Evolutionary conservation across 371 early-diverging fungal species (phyloP), one percentile per base, ranked within the genome.

Genomic region (Mortierella sp.): DNA sequence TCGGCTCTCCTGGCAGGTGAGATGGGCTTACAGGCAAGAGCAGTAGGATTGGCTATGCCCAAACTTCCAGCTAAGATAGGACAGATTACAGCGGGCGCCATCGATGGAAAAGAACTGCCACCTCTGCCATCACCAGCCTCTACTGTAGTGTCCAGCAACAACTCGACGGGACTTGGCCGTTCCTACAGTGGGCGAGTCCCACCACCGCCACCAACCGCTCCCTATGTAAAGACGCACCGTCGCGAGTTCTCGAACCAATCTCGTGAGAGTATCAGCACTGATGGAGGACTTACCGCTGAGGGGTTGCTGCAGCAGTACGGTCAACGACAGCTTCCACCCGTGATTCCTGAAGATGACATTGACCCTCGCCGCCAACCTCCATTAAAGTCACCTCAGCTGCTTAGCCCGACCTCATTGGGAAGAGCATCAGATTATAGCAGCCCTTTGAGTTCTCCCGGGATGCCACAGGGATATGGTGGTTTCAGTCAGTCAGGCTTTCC

Each of bases 11-110:
- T 81, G 72, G 76, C 81, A 6, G 76, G 81, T 7, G 81, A 81
- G 15, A 67, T 81, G 8, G 81, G 81, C 15, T 60, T 81, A 5
- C 75, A 75, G 24, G 81, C 81, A 8, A 33, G 81, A 28, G 81
- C 81, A 6, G 65, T 81, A 3, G 72, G 72, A 0, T 28, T 81
- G 13, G 81, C 81, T 33, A 67, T 81, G 62, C 87, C 84, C 15
- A 65, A 16, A 24, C 87, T 11, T 62, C 86, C 70, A 83, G 86
- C 3, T 84, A 88, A 33, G 87, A 83, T 69, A 33, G 63, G 11
- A 11, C 55, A 22, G 52, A 24, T 64, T 1, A 21, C 38, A 4
- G 28, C 68, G 38, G 0, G 9, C 50, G 7, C 13, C 64, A 15
- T 6, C 24, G 75, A 68, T 3, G 69, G 65, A 28, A 69, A 53